These are phyloP conservation scores for Termitomyces heimii DNA, from an alignment of 768 basidiomycete species.

Conservation along the genomic window DNA sequence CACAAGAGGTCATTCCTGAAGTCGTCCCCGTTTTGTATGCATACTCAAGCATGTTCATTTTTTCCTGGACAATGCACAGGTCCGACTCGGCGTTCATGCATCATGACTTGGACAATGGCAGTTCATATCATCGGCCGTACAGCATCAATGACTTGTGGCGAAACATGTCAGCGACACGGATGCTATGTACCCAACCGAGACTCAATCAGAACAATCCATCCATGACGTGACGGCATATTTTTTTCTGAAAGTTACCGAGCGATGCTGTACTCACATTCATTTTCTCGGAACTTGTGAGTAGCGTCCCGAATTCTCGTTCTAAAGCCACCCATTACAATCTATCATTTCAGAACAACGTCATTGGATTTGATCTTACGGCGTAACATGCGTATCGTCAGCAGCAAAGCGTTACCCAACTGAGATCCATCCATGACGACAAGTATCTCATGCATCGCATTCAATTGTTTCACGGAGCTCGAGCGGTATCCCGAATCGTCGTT, in stretches of 20 bases:
- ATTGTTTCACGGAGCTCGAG: neutral
- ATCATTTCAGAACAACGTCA: neutral
- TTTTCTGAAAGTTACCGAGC: too few species aligned
- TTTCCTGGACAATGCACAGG: neutral
- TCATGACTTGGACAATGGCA: neutral
- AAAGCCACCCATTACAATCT: neutral
- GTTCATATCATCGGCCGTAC: too few species aligned
- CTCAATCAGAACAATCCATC: neutral
- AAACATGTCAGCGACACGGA: neutral
- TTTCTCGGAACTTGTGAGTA: too few species aligned
- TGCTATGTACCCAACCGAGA: neutral
- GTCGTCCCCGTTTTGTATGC: too few species aligned
- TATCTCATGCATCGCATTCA: too few species aligned
- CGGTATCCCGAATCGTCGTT: neutral
- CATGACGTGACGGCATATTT: neutral
- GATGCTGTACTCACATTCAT: too few species aligned
- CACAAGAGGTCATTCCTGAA: too few species aligned
- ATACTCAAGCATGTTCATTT: neutral
- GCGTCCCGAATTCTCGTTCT: neutral
- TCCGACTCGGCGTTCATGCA: neutral
- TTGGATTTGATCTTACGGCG: too few species aligned
- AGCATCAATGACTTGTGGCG: neutral
- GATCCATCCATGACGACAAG: neutral
- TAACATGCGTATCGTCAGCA: too few species aligned
- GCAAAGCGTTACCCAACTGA: neutral